Evolutionary conservation across 805 yeast species (phyloP), one percentile per base, ranked within the genome.

Genomic region (Phaffomyces opuntiae): DNA sequence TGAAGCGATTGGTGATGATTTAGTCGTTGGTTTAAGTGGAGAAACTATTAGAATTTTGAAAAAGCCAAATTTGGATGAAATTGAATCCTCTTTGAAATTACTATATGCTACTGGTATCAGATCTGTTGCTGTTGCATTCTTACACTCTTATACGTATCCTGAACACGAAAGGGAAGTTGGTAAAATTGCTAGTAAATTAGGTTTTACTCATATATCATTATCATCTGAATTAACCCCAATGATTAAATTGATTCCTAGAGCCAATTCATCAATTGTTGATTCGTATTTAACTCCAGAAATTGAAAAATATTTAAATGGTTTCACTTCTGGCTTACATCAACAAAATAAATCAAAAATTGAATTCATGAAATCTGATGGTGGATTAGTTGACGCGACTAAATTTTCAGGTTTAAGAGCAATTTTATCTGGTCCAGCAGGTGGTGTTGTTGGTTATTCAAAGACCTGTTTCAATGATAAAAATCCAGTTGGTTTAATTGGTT

Each of bases 281-380:
- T 88, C 95, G 1, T 87, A 87, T 60, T 65, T 87, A 43, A 83
- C 93, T 1, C 96, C 96, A 3, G 86, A 81, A 39, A 83, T 87
- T 42, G 72, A 78, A 50, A 74, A 76, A 27, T 87, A 87, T 57
- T 63, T 86, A 36, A 57, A 68, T 16, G 75, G 80, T 16, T 82
- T 87, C 55, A 76, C 78, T 42, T 57, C 69, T 2, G 93, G 93
- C 5, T 72, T 87, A 49, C 64, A 64, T 21, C 78, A 78, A 1
- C 62, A 75, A 9, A 43, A 59, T 13, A 51, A 59, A n/a, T 65
- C 75, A 4, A 63, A 64, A 41, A 77, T 87, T 48, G 82, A 84
- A 53, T 91, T 91, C 64, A 91, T 91, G 98, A 96, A 91, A 65
- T 86, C 96, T 12, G 96, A 91, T 62, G 98, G 98, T 47, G 98